Conservation (phyloP, 2,329 filamentous ascomycete species). For the Cladorrhinum sp. region DNA sequence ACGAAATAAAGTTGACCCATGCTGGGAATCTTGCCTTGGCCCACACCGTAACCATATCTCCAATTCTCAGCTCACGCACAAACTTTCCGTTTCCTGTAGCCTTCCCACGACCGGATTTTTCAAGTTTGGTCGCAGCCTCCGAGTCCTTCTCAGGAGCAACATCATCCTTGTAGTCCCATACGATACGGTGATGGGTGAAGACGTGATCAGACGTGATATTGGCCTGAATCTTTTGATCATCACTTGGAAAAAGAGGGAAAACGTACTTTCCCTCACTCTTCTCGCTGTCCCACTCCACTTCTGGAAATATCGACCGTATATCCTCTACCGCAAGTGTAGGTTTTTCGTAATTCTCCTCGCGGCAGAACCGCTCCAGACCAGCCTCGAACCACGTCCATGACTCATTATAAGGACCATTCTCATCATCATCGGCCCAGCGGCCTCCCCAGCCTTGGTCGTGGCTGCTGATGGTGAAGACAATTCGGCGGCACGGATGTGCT, state of each 20-base stretch:
- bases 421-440: constrained; percentile 17
- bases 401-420: constrained; percentile 39
- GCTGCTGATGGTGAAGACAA: constrained; percentile 58
- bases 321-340: constrained; percentile 14
- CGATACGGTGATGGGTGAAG: constrained; percentile 44
- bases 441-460: constrained; percentile 59
- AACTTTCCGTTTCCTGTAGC: constrained; percentile 53
- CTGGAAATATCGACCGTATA: constrained; percentile 19
- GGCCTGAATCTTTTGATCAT: constrained; percentile 46
- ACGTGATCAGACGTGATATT: constrained; percentile 40
- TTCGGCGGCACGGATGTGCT: constrained; percentile 53
- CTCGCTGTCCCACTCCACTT: constrained; percentile 13
- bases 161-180: constrained; percentile 53
- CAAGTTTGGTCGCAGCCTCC: constrained; percentile 30
- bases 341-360: constrained; percentile 26
- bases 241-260: constrained; percentile 36
- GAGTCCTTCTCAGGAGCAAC: constrained; percentile 33
- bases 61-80: constrained; percentile 53
- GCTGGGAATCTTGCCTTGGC: constrained; percentile 53
- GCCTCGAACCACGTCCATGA: constrained; percentile 65
- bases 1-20: constrained; percentile 53
- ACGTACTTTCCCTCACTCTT: constrained; percentile 18
- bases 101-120: constrained; percentile 46
- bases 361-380: constrained; percentile 55
- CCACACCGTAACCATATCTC: constrained; percentile 62